Base-by-base conservation (phyloP, 2,329 filamentous ascomycete species). In the Pseudogymnoascus sp. region DNA sequence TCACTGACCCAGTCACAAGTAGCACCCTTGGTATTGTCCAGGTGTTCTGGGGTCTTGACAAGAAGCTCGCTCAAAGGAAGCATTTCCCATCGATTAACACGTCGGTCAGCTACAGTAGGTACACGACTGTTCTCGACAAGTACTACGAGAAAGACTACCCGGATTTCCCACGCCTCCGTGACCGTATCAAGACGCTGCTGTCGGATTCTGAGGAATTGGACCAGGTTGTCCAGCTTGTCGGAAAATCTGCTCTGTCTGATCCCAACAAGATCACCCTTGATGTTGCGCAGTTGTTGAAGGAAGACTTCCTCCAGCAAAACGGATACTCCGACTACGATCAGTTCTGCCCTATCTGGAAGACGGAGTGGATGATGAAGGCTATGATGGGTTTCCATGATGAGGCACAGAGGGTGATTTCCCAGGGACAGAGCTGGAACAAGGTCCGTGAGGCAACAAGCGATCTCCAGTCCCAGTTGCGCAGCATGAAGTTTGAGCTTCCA, bases 11-110 rank as follows among this genome's bases (percentile, higher is more conserved):
- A 18, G 94, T 99, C 72, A 99, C 94, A 12, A 90, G 85, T 64
- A 89, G 90, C 67, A 99, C 94, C 18, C 87, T 99, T 58, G 86
- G 89, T 84, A 99, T 99, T 73, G 94, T 99, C 72, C 94, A 99
- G 76, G 94, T 99, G 69, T 99, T 99, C 81, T 99, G 94, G 94
- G 94, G 94, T 83, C 84, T 97, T 59, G 94, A 99, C 82, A 97
- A 99, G 88, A 97, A 97, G 82, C 87, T 99, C 64, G 94, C 94
- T 21, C 94, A 97, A 79, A 88, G 94, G 71, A 99, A 99, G 80
- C 94, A 99, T 78, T 99, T 99, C 83, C 94, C 94, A 5, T 97
- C 92, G 33, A 92, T 99, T 81, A 99, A 99, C 82, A 97, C 94
- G 7, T 86, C 86, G 18, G 80, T 90, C 68, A 96, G 91, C 67